Evolutionary conservation across 768 basidiomycete species (phyloP).

Genomic region (Pholiota microspora): DNA sequence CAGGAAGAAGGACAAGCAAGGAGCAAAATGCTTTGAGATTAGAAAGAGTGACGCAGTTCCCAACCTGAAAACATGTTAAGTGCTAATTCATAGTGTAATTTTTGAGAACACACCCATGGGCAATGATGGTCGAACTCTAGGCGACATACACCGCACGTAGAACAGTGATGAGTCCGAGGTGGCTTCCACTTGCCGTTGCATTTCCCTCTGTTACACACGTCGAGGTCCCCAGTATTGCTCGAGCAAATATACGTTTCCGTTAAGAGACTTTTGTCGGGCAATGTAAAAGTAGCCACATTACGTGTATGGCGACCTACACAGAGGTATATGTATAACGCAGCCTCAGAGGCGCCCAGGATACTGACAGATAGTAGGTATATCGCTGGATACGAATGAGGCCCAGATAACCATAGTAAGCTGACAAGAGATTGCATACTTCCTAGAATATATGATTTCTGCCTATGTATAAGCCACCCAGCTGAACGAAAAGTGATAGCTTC

Average conservation of each 20-base stretch:
- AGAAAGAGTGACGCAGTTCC: constrained; percentile 38
- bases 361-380: constrained; percentile 29
- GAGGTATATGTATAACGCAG: constrained; percentile 32
- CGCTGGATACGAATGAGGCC: constrained; percentile 15
- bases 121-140: constrained; percentile 47
- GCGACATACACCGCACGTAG: constrained; percentile 42
- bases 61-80: constrained; percentile 25
- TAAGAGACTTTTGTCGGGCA: constrained; percentile 30
- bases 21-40: constrained; percentile 36
- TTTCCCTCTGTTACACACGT: constrained; percentile 29
- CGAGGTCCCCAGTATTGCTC: constrained; percentile 30
- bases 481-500: not conserved
- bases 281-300: constrained; percentile 25
- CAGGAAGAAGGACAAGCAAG: constrained; percentile 31
- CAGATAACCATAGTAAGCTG: not conserved
- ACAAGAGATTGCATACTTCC: constrained; percentile 19
- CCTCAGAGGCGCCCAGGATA: constrained; percentile 22
- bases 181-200: constrained; percentile 42
- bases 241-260: constrained; percentile 40
- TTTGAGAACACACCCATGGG: constrained; percentile 34
- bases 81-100: not conserved
- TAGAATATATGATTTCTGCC: constrained; percentile 14
- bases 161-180: constrained; percentile 43
- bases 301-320: constrained; percentile 31
- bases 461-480: constrained; percentile 32